Conservation (phyloP, 192 early-diverging fungal species). For the Podila minutissima region DNA sequence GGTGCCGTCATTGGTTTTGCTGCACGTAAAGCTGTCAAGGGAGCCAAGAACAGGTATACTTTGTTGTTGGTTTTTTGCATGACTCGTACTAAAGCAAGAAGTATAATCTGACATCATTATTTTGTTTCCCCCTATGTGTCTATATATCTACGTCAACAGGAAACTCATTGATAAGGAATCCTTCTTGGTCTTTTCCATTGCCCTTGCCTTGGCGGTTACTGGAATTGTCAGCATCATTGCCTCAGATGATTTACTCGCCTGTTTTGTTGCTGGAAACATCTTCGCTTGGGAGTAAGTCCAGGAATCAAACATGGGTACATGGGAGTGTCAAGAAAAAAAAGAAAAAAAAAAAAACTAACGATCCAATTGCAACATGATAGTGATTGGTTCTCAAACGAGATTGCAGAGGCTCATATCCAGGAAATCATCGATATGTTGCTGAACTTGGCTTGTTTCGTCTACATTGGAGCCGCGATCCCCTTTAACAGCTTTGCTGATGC, state of each 20-base stretch:
- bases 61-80: background rate
- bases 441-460: slow-evolving; percentile 91
- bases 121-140: background rate
- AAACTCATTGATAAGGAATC: slow-evolving; percentile 90
- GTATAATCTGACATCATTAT: background rate
- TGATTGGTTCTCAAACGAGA: slow-evolving; percentile 88
- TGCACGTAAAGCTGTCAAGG: slow-evolving; percentile 73
- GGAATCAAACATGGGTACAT: background rate
- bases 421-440: slow-evolving; percentile 90
- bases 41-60: slow-evolving; percentile 64
- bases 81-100: background rate
- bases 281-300: slow-evolving; percentile 82
- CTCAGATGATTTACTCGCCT: slow-evolving; percentile 80
- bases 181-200: slow-evolving; percentile 83
- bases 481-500: slow-evolving; percentile 71
- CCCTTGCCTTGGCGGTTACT: slow-evolving; percentile 73
- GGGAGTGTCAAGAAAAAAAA: background rate
- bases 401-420: slow-evolving; percentile 85
- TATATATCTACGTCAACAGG: slow-evolving; percentile 33
- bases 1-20: slow-evolving; percentile 77
- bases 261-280: slow-evolving; percentile 81
- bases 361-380: slow-evolving; percentile 10
- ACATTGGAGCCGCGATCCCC: slow-evolving; percentile 83
- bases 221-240: slow-evolving; percentile 80
- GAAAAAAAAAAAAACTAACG: background rate